These are phyloP conservation scores for Oryza australiensis DNA, from an alignment of 176 grass and related monocot species.

Conservation along the genomic window DNA sequence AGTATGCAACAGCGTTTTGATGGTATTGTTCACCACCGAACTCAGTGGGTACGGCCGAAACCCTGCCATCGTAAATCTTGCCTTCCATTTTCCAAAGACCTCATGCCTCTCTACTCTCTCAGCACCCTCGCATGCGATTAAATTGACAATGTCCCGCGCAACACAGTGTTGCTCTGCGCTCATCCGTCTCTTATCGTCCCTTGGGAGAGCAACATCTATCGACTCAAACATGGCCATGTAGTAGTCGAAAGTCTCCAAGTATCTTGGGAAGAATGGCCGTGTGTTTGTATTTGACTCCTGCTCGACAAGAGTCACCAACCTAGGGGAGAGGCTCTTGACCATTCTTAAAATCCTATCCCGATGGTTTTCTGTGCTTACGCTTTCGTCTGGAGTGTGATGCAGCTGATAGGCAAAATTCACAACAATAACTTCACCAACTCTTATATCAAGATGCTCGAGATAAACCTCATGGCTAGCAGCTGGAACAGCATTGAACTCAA, in stretches of 20 bases:
- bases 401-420: constrained; percentile 90
- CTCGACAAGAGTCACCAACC: constrained; percentile 60
- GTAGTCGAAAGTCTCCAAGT: constrained; percentile 65
- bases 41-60: constrained; percentile 50
- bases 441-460: constrained; percentile 48
- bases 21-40: constrained; percentile 57
- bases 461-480: constrained; percentile 59
- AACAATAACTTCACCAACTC: constrained; percentile 54
- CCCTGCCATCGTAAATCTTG: constrained; percentile 53
- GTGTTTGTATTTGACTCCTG: constrained; percentile 85
- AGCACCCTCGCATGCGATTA: constrained; percentile 68
- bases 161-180: constrained; percentile 74
- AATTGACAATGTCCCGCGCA: constrained; percentile 79
- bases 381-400: constrained; percentile 80
- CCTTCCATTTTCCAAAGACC: constrained; percentile 56
- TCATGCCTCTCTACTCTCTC: constrained; percentile 69
- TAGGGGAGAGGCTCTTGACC: constrained; percentile 68
- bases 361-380: constrained; percentile 66
- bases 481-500: constrained; percentile 63
- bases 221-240: constrained; percentile 76
- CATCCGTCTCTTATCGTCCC: constrained; percentile 62
- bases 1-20: constrained; percentile 34
- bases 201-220: constrained; percentile 59
- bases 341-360: constrained; percentile 74
- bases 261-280: constrained; percentile 66